Conservation (phyloP, 768 basidiomycete genomes). For the Russula lepida region DNA sequence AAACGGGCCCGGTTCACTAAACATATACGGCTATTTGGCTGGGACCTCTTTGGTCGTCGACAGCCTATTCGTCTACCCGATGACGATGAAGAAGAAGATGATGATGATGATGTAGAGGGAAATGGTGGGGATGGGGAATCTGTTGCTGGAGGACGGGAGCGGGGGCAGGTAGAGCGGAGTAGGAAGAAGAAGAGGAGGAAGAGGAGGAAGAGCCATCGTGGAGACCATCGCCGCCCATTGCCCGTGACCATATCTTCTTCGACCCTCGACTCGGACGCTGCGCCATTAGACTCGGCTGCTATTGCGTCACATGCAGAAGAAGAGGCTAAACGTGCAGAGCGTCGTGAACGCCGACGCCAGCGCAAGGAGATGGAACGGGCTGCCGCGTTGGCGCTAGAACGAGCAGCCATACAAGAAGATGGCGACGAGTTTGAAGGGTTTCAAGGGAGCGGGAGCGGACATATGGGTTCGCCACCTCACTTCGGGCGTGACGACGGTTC, state of each 20-base stretch:
- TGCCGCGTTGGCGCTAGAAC: constrained; percentile 32
- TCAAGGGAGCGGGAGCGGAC: constrained; percentile 39
- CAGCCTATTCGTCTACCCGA: constrained; percentile 52
- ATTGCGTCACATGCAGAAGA: constrained; percentile 38
- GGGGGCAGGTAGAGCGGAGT: not conserved
- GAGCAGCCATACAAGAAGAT: constrained; percentile 18
- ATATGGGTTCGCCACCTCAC: constrained; percentile 4
- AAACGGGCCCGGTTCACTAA: constrained; percentile 25
- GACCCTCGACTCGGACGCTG: constrained; percentile 65
- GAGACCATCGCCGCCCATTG: not conserved
- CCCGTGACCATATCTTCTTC: constrained; percentile 29
- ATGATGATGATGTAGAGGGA: not conserved
- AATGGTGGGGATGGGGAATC: not conserved
- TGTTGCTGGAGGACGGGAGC: not conserved
- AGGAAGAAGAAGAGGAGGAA: not conserved
- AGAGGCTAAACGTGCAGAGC: constrained; percentile 36
- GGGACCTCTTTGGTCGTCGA: constrained; percentile 54
- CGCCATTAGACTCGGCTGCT: constrained; percentile 48
- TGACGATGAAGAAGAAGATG: constrained; percentile 37
- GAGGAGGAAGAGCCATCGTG: not conserved
- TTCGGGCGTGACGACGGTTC: not conserved
- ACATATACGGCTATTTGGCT: constrained; percentile 55
- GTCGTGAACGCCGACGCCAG: constrained; percentile 38
- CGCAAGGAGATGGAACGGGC: constrained; percentile 38
- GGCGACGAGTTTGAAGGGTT: constrained; percentile 55